Evolutionary conservation across 768 basidiomycete species (phyloP).

Genomic region (Hortiboletus flavorubellus): DNA sequence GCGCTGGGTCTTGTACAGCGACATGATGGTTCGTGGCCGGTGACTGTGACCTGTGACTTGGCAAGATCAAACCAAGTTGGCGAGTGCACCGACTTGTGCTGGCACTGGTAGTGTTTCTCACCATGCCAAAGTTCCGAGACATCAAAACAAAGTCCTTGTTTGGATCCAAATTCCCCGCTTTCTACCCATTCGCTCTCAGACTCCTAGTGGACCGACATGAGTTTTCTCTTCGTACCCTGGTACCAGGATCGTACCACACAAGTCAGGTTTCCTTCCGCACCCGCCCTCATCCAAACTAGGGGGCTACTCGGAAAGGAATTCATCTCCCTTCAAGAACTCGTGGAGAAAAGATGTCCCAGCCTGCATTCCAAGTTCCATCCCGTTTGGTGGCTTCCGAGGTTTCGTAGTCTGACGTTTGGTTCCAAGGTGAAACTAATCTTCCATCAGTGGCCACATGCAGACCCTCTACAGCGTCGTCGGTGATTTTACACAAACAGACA

Average conservation of each 20-base stretch:
- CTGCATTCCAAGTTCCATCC: constrained; percentile 27
- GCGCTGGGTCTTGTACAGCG: constrained; percentile 42
- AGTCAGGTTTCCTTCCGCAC: constrained; percentile 19
- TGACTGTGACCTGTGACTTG: constrained; percentile 24
- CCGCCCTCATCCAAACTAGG: constrained; percentile 20
- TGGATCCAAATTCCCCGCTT: not conserved
- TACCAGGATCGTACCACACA: constrained; percentile 13
- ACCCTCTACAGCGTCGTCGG: constrained; percentile 31
- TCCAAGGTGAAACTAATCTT: constrained; percentile 13
- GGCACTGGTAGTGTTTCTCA: not conserved
- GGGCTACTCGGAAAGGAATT: constrained; percentile 4
- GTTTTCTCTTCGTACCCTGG: constrained; percentile 14
- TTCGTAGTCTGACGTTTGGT: not conserved
- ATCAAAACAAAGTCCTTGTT: not conserved
- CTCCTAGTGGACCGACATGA: constrained; percentile 13
- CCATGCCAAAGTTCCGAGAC: constrained; percentile 7
- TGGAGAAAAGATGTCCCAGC: constrained; percentile 31
- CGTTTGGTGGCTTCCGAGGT: constrained; percentile 35
- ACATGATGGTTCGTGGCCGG: constrained; percentile 22
- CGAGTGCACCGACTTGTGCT: too few relatives aligned
- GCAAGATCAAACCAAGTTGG: not conserved
- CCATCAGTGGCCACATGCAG: constrained; percentile 30
- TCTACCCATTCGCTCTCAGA: not conserved
- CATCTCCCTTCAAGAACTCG: constrained; percentile 28
- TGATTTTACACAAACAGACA: constrained; percentile 31